Base-by-base conservation (phyloP, 179 eudicot genomes). In the Heliamphora ciliata region DNA sequence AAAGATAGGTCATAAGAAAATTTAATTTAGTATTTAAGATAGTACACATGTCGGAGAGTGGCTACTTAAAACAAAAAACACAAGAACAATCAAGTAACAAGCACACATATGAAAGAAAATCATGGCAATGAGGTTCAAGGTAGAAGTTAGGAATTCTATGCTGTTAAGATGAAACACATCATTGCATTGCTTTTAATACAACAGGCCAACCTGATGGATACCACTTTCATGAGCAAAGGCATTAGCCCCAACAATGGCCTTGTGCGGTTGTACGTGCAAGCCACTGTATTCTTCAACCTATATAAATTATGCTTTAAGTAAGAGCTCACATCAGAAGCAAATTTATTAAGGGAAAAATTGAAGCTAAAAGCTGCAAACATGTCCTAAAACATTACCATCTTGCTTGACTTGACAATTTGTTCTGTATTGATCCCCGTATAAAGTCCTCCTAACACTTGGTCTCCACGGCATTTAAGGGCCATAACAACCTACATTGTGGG, bases 211-310 rank as follows among this genome's bases (percentile, higher is more conserved):
- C 97, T 95, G 98, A 85, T 95, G 98, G 82, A 95, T 95, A 48
- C 98, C 97, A 87, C 98, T 95, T 87, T 95, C 98, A 91, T 95
- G 98, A 82, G 93, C 97, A 86, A 95, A 95, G 61, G 98, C 98
- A 92, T 95, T 95, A 80, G 94, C 94, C 83, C 98, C 98, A 78
- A 95, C 98, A 81, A 95, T 94, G 76, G 98, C 98, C 87, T 95
- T 95, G 89, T 94, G 98, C 59, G 97, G 97, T 85, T 95, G 98
- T 80, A 95, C 90, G 48, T 82, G 93, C 59, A 95, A 80, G 63
- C 98, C 98, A 79, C 91, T 83, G 77, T 91, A 94, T 87, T 94
- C 98, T 60, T 97, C 97, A 56, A 95, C 98, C 98, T 95, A 80
- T 59, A 78, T 24, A 77, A 55, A 75, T 21, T 83, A 70, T 9